phyloP scores from a whole-genome alignment of 2,329 filamentous ascomycete species.

The Exophiala mesophila region DNA sequence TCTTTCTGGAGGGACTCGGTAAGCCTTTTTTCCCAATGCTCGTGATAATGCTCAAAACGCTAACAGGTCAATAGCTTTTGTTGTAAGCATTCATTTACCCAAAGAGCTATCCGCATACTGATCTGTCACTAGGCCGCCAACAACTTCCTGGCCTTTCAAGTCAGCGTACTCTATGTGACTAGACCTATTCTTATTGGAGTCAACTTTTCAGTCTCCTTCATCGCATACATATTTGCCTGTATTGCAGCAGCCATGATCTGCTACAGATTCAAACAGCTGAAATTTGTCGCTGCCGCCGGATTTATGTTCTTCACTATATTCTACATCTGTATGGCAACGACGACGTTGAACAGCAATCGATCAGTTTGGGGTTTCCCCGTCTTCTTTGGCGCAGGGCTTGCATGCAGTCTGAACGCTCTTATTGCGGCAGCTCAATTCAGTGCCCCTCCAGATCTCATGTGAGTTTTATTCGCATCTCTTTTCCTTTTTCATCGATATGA shows the following conservation, averaged over 20 bases:
- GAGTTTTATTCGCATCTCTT: conserved; percentile 1
- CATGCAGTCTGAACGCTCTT: conserved; percentile 1
- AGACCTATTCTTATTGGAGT: conserved; percentile 2
- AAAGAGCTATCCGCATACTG: neutral
- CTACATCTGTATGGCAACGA: neutral
- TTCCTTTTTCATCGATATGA: neutral
- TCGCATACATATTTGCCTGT: conserved; percentile 1
- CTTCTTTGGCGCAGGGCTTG: conserved; percentile 1
- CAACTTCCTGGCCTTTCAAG: conserved; percentile 1
- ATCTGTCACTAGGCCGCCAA: conserved; percentile 4
- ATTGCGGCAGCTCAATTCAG: conserved; percentile 6
- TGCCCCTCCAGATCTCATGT: conserved; percentile 6
- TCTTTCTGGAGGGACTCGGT: conserved; percentile 6
- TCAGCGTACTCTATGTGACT: conserved; percentile 1
- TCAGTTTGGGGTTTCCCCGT: conserved; percentile 1
- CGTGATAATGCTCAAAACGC: neutral
- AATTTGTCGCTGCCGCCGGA: neutral
- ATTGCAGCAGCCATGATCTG: conserved; percentile 1
- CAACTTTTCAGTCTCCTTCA: conserved; percentile 3
- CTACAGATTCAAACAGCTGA: conserved; percentile 2
- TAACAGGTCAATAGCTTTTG: conserved; percentile 2
- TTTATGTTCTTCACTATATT: conserved; percentile 1
- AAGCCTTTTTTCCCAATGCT: neutral
- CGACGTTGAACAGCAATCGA: neutral
- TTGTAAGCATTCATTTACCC: conserved; percentile 1